Evolutionary conservation across 192 early-diverging fungal species (phyloP), one percentile per base, ranked within the genome.

Genomic region (Podila verticillata): DNA sequence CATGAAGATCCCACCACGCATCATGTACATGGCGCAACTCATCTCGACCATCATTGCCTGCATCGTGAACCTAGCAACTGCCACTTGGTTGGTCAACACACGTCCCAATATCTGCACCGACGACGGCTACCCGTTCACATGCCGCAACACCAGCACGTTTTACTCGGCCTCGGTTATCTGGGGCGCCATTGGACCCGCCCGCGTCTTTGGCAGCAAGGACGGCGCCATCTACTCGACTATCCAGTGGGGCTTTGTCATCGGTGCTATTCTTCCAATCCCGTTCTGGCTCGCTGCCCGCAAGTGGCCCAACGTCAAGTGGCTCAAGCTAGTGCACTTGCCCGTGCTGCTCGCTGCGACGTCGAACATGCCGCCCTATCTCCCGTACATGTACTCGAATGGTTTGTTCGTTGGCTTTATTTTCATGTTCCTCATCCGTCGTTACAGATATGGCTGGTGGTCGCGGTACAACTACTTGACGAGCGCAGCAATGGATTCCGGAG

Each of bases 381-480:
- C 83, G 28, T 57, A 83, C 65, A 85, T 83, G 63, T 83, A 84
- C 30, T 57, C 83, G 0, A 83, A 77, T 12, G 82, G 84, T 0
- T 70, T 88, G 24, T 54, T 87, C 3, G 57, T 84, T 26, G 77
- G 84, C 10, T 89, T 84, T 36, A 31, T 92, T n/a, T 87, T 84
- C 54, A 82, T 87, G 77, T 88, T 72, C 48, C 73, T 62, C 48
- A 35, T 89, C 4, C 73, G 82, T 56, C 75, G 83, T 34, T 79
- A 87, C 63, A 59, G 70, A 48, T 71, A 83, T 34, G 35, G 57
- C 4, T 88, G 88, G 88, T 90, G 89, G 86, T 59, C 61, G 34
- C 86, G 85, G 66, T 92, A 91, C 75, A 90, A 89, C 75, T 92
- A 89, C 70, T 84, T 91, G 15, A 72, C 90, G 7, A 86, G 86